Evolutionary conservation across 1,139 yeast genomes (phyloP).

Genomic region (Candida pseudoviswanathii): DNA sequence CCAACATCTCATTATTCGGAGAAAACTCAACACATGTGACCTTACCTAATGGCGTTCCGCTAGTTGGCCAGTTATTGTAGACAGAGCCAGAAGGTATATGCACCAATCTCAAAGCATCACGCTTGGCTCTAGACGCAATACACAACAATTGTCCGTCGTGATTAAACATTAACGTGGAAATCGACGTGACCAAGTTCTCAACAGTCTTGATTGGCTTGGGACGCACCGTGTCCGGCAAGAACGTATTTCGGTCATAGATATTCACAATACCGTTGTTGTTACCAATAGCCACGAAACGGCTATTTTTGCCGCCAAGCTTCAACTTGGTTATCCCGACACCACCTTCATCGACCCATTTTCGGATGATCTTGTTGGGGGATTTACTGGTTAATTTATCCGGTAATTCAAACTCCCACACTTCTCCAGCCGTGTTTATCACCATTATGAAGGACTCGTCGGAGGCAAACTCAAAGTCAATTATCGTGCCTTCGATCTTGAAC

Average conservation of each 20-base stretch:
- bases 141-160: constrained; percentile 89
- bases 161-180: constrained; percentile 73
- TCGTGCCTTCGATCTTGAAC: constrained; percentile 83
- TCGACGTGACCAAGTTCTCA: constrained; percentile 81
- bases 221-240: constrained; percentile 17
- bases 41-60: constrained; percentile 92
- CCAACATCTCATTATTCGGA: constrained; percentile 80
- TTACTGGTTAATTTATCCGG: constrained; percentile 21
- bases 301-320: constrained; percentile 75
- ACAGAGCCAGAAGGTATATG: constrained; percentile 89
- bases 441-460: constrained; percentile 55
- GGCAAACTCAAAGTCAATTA: constrained; percentile 77
- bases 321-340: constrained; percentile 82
- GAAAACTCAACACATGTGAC: constrained; percentile 85
- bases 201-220: constrained; percentile 58
- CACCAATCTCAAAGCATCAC: constrained; percentile 83
- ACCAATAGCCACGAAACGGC: constrained; percentile 89
- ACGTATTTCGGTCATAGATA: constrained; percentile 64
- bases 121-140: constrained; percentile 81
- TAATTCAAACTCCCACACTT: constrained; percentile 84
- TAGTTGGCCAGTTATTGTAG: constrained; percentile 95
- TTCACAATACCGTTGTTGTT: constrained; percentile 88
- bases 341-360: constrained; percentile 85
- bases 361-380: constrained; percentile 40
- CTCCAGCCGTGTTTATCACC: constrained; percentile 79